Evolutionary conservation across 257 asterid genomes (phyloP), one percentile per base, ranked within the genome.

Genomic region (Solanum medicagineum): DNA sequence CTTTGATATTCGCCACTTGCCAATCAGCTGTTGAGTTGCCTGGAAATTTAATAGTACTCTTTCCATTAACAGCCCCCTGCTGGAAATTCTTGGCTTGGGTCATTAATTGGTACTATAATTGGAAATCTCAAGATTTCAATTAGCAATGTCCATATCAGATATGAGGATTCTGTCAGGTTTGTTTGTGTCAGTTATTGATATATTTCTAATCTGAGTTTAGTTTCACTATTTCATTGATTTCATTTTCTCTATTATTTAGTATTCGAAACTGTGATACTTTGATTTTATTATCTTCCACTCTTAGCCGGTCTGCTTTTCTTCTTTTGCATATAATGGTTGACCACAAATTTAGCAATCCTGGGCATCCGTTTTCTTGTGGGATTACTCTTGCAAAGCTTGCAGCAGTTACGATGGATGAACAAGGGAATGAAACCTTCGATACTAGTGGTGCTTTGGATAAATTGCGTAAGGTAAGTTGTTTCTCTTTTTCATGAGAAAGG

Each of bases 371-470:
- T 91, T 93, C 94, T 86, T 96, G 97, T 87, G 99, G 99, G 69
- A 85, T 96, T 88, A 96, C 98, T 86, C 95, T 96, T 53, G 97
- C 98, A 59, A 95, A 95, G 92, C 99, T 96, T 84, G 99, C 99
- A 84, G 99, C 99, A 81, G 98, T 96, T 71, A 96, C 99, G 10
- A 93, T 90, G 96, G 98, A 96, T 91, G 99, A 96, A 92, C 94
- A 94, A 85, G 99, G 99, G 73, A 96, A 95, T 92, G 99, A 96
- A 89, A 96, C 98, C 74, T 96, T 96, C 10, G 99, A 96, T 89
- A 94, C 99, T 32, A 96, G 99, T 87, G 99, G 99, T 81, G 99
- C 99, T 88, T 92, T 94, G 85, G 99, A 97, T 94, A 97, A 92
- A 90, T 88, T 97, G 89, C 97, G 98, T 65, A 97, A 97, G 98